Base-by-base conservation (phyloP, 805 yeast genomes). In the Pichia scutulata region DNA sequence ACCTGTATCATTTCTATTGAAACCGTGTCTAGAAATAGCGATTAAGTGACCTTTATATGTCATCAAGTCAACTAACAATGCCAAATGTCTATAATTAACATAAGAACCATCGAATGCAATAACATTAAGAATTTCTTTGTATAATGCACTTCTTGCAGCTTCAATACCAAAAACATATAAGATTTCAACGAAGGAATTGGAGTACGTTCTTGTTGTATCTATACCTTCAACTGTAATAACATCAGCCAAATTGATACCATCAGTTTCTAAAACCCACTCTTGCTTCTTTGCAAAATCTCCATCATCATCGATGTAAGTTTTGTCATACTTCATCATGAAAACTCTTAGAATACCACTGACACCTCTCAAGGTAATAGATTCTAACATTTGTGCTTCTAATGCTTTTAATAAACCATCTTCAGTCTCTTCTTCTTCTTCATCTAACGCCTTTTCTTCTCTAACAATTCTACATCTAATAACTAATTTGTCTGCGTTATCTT, bases 81-180 rank as follows among this genome's bases (percentile, higher is more conserved):
- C 97, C 93, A 93, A 85, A 64, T 93, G 99, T 72, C 99, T 84
- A 72, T 93, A 93, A 71, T 93, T 93, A 55, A 93, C 99, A 63
- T 93, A 93, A 39, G 99, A 90, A 86, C 99, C 99, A 78, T 93
- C 99, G 63, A 95, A 93, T 4, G 98, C 97, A 78, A 93, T 89
- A 60, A 93, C 99, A 64, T 93, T 93, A 71, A 87, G 81, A 62
- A 93, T 89, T 73, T 93, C 99, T 67, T 83, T 86, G 76, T 84
- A 93, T 60, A 93, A 74, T 1, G 98, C 96, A 48, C 90, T 80
- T 69, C 99, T 84, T 23, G 98, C 95, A 41, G 99, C 99, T 69
- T 93, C 99, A 65, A 93, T 93, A 76, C 99, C 99, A 60, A 93
- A 74, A 14, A 93, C 99, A 49, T 89, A 86, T 68, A 92, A 78